A percentile compares a stretch with the other conserved stretches of the same genome.
Conservation (phyloP, 2,329 filamentous ascomycete species). For the Neobulgaria alba region DNA sequence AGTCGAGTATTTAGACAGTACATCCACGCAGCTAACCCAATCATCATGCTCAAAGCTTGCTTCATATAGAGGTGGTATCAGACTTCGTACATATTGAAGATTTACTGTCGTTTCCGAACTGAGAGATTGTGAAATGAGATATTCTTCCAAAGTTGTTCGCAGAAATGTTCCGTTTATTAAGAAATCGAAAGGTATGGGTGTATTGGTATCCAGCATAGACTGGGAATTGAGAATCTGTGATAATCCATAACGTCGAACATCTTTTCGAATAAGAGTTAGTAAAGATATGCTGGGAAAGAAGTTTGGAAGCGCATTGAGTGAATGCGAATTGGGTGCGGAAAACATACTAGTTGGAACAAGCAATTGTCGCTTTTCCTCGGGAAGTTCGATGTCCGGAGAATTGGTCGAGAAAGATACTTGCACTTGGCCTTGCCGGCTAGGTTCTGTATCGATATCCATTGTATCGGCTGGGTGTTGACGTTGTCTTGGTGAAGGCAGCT, state of each 20-base stretch:
- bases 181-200: conserved; percentile 81
- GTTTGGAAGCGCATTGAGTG: no score
- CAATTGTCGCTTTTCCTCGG: conserved; percentile 52
- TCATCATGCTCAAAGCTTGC: conserved; percentile 95
- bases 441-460: conserved; percentile 13
- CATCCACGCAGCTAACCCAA: conserved; percentile 85
- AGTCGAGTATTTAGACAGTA: conserved; percentile 58
- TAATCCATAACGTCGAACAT: conserved; percentile 62
- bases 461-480: not conserved
- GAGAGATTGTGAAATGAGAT: conserved; percentile 76
- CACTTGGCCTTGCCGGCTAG: conserved; percentile 40
- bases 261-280: conserved; percentile 28
- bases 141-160: conserved; percentile 81
- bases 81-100: conserved; percentile 86
- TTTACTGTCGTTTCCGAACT: conserved; percentile 81
- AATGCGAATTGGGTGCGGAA: no score
- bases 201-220: conserved; percentile 57
- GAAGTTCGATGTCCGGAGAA: conserved; percentile 52
- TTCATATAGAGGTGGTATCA: conserved; percentile 82
- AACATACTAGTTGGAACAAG: conserved; percentile 52
- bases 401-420: conserved; percentile 61
- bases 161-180: conserved; percentile 90
- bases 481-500: not conserved
- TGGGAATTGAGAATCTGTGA: conserved; percentile 64
- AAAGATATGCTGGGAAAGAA: no score